Conservation (phyloP, 768 basidiomycete genomes). For the Gymnopilus junonius region DNA sequence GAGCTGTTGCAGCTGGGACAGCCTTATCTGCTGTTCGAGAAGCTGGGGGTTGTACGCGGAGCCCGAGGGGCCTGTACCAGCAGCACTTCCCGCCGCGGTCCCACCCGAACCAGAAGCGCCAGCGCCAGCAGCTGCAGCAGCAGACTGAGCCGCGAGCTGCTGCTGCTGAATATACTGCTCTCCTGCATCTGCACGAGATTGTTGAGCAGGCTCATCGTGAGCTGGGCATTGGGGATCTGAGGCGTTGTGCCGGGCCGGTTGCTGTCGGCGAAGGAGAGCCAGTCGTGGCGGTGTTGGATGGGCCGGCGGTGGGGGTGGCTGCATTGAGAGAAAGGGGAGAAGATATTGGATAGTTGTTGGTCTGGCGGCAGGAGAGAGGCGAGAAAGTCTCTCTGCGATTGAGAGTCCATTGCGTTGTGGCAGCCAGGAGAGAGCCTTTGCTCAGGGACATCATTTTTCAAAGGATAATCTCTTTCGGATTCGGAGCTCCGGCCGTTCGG, state of each 20-base stretch:
- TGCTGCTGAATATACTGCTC: constrained; percentile 25
- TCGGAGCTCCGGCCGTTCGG: neutral
- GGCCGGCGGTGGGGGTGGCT: neutral
- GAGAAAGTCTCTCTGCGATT: neutral
- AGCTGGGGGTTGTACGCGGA: constrained; percentile 39
- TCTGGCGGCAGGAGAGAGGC: constrained; percentile 1
- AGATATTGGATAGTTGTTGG: neutral
- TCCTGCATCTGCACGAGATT: constrained; percentile 59
- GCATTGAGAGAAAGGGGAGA: constrained; percentile 6
- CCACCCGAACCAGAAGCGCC: neutral
- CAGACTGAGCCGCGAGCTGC: constrained; percentile 16
- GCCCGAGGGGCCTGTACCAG: neutral
- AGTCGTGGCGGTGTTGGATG: neutral
- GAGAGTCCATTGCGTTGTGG: neutral
- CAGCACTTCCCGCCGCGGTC: neutral
- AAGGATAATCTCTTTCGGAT: neutral
- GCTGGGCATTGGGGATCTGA: constrained; percentile 35
- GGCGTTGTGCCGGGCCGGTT: constrained; percentile 5
- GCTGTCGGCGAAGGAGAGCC: neutral
- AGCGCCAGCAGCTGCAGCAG: constrained; percentile 3
- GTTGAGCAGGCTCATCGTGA: constrained; percentile 54
- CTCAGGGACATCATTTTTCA: neutral
- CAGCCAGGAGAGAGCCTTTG: neutral
- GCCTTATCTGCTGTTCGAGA: constrained; percentile 78
- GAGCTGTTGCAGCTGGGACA: constrained; percentile 76